Conservation (phyloP, 2,329 filamentous ascomycete genomes). For the Curvularia lunata region DNA sequence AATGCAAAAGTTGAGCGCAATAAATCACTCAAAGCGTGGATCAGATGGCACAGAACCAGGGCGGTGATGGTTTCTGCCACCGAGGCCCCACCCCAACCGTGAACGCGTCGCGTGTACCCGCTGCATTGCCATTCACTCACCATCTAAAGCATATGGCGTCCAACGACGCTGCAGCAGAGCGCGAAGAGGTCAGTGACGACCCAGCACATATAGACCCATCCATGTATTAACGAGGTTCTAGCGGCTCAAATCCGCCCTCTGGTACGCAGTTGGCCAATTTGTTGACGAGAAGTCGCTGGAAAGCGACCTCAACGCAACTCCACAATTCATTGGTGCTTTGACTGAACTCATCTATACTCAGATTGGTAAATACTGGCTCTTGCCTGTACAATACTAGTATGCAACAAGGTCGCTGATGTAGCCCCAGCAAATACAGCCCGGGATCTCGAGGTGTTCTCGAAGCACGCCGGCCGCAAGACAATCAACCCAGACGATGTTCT, state of each 20-base stretch:
- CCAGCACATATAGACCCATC: background rate
- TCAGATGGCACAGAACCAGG: slow-evolving; percentile 15
- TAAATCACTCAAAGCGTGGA: slow-evolving; percentile 20
- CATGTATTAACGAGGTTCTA: slow-evolving; percentile 46
- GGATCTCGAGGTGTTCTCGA: slow-evolving; percentile 66
- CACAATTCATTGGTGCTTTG: slow-evolving; percentile 78
- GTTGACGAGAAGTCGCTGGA: slow-evolving; percentile 82
- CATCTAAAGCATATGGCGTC: slow-evolving; percentile 34
- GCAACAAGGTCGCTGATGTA: slow-evolving; percentile 4
- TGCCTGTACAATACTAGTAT: background rate
- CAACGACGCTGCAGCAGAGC: slow-evolving; percentile 31
- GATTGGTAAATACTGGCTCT: slow-evolving; percentile 66
- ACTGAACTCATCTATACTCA: slow-evolving; percentile 89
- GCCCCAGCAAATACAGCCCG: slow-evolving; percentile 49
- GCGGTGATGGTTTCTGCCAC: slow-evolving; percentile 17
- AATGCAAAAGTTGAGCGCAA: slow-evolving; percentile 3
- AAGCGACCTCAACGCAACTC: slow-evolving; percentile 82
- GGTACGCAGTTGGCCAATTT: slow-evolving; percentile 60
- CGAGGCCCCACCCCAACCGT: slow-evolving; percentile 26
- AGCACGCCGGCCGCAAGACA: slow-evolving; percentile 80
- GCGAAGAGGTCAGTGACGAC: slow-evolving; percentile 38
- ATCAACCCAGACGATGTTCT: slow-evolving; percentile 88
- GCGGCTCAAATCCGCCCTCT: slow-evolving; percentile 52
- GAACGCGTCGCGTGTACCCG: slow-evolving; percentile 30
- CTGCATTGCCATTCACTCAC: slow-evolving; percentile 5